Conservation (phyloP, 2,329 filamentous ascomycete genomes). For the Botryotinia convoluta region DNA sequence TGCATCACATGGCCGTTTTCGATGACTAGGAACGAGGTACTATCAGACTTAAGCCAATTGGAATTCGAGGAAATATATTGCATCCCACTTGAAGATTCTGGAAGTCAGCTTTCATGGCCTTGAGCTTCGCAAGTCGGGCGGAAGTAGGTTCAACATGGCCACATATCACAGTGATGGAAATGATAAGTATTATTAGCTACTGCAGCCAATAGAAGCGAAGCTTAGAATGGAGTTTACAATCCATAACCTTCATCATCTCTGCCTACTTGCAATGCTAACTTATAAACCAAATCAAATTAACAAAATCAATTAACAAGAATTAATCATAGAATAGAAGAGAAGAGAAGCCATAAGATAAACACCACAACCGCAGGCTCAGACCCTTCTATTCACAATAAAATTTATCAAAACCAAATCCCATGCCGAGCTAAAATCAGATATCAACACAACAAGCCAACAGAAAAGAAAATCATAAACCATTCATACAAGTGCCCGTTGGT, state of each 20-base stretch:
- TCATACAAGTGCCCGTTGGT: not conserved
- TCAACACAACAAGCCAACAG: not conserved
- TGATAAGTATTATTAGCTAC: not conserved
- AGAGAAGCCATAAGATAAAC: not conserved
- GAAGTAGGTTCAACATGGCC: too few species aligned
- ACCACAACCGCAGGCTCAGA: not conserved
- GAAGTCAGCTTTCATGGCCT: not conserved
- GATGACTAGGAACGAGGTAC: not conserved
- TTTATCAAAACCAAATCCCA: not conserved
- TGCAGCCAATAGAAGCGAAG: not conserved
- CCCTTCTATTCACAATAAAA: not conserved
- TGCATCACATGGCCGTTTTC: not conserved
- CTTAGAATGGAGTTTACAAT: not conserved
- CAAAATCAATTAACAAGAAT: not conserved
- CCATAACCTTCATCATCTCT: not conserved
- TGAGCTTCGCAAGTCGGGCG: too few species aligned
- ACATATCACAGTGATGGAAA: not conserved
- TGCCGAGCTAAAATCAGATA: not conserved
- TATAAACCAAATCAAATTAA: not conserved
- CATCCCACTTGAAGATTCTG: not conserved
- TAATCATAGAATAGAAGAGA: not conserved
- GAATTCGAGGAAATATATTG: not conserved
- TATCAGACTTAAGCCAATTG: not conserved
- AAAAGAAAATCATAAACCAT: not conserved
- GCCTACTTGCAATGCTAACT: not conserved